Evolutionary conservation across 257 asterid species (phyloP), one percentile per base, ranked within the genome.

Genomic region (Rhazya stricta): DNA sequence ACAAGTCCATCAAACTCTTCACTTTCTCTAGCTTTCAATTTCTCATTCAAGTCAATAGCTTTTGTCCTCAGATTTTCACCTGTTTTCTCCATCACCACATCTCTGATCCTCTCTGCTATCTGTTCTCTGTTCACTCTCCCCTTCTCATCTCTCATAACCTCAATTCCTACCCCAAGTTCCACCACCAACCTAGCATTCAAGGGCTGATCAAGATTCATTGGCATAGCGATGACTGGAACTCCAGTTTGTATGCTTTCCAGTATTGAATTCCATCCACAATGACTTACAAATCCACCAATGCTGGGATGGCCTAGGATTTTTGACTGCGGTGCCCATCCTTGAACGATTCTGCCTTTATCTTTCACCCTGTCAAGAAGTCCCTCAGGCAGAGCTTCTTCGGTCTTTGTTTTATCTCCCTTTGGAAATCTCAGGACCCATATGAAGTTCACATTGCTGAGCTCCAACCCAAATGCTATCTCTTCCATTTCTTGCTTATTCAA

Each of bases 391-490:
- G 32, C 67, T 61, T 61, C 67, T 58, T 58, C 66, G 11, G 27
- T 58, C 13, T 27, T 12, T 58, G 34, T 61, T 5, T 30, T 42
- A 27, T 30, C 69, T 16, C 62, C 69, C 25, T 29, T 57, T 3
- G 77, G 75, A 29, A 76, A 76, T 53, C 79, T 69, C 9, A 68
- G 6, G 12, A 43, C 79, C 53, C 74, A 61, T 42, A 76, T 68
- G 70, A 76, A 69, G 23, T 61, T 69, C 69, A 76, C 79, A 9
- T 30, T 57, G 69, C 79, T 76, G 12, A 56, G 70, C 50, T 76
- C 79, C 63, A 76, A 57, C 0, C 79, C 79, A 12, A 3, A 32
- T 27, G 79, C 70, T 5, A 76, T 57, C 32, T 76, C 79, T 57
- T 56, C 71, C 2, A 56, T 39, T 58, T 76, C 75, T 43, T 56